Evolutionary conservation across 2,329 filamentous ascomycete species (phyloP).

Genomic region (Chaetomiaceae sp.): DNA sequence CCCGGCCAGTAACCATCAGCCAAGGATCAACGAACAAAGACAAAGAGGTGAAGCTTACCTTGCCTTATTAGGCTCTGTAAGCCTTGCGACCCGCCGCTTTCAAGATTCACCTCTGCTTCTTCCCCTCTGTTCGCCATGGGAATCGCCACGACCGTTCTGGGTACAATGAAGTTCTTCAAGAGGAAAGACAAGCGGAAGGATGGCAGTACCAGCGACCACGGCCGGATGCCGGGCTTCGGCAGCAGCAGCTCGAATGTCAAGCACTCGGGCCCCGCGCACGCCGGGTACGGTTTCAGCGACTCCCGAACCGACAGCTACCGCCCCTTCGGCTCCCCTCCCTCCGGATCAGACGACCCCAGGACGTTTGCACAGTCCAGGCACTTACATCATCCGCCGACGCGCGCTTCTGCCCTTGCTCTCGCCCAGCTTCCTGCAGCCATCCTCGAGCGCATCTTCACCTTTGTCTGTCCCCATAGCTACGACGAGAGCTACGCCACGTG

Average conservation of each 20-base stretch:
- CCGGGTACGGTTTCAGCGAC: slow-evolving; percentile 17
- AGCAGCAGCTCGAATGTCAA: slow-evolving; percentile 3
- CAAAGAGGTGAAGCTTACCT: background rate
- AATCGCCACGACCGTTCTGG: slow-evolving; percentile 7
- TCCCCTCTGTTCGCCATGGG: slow-evolving; percentile 5
- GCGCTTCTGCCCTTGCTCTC: slow-evolving; percentile 38
- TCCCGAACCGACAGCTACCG: slow-evolving; percentile 18
- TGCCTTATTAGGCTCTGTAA: no score
- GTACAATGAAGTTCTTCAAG: slow-evolving; percentile 31
- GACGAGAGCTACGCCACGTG: slow-evolving; percentile 77
- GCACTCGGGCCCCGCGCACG: slow-evolving; percentile 2
- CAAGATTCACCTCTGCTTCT: background rate
- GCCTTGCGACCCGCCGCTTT: slow-evolving; percentile 4
- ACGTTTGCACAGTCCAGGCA: slow-evolving; percentile 13
- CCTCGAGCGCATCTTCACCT: slow-evolving; percentile 69
- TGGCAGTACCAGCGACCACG: slow-evolving; percentile 12
- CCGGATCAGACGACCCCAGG: slow-evolving; percentile 10
- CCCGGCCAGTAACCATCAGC: no score
- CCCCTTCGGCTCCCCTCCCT: slow-evolving; percentile 21
- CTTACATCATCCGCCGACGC: slow-evolving; percentile 33
- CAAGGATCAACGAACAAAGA: no score
- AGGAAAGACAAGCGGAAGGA: slow-evolving; percentile 30
- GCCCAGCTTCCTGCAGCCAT: slow-evolving; percentile 59
- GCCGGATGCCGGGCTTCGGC: slow-evolving; percentile 20
- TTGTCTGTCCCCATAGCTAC: slow-evolving; percentile 73